Evolutionary conservation across 129 eudicot genomes (phyloP), one percentile per base, ranked within the genome.

Genomic region (Deinandra increscens): DNA sequence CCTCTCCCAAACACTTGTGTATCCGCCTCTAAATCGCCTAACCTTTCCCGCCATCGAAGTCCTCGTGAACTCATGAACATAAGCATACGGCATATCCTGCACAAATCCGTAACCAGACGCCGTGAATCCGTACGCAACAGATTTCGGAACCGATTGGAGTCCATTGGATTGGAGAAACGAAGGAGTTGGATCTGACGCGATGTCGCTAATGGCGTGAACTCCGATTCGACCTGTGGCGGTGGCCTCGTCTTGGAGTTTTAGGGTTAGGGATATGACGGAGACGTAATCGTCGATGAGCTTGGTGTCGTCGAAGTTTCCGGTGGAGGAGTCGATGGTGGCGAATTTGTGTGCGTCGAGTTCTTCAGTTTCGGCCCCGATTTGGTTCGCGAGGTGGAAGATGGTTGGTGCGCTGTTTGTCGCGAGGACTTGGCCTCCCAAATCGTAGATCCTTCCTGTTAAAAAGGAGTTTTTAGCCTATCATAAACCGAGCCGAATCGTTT

Each of bases 21-120:
- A 82, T 7, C 86, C 86, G 2, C 86, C 83, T 78, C 36, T 74
- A 17, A 82, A 82, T 49, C 83, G 56, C 6, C 61, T 70, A 42
- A 78, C 54, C 26, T 82, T 82, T 74, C 86, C 86, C 0, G 86
- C 86, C 86, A 82, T 82, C 7, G 86, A 82, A 69, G 80, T 82
- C 71, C 80, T 78, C 4, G 72, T 78, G 43, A 82, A 82, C 36
- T 82, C 86, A 26, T 82, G 86, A 49, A 82, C 44, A 29, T 82
- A 82, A 42, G 83, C 86, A 41, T 78, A 78, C n/a, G 86, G 83
- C 86, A 82, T 82, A 43, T 82, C 86, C n/a, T 78, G 75, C 4
- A 78, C 83, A 50, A 64, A 78, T 18, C 86, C 86, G 38, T 82
- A 82, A 33, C 83, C 86, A 0, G 86, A 82, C 41, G 86, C 86